Conservation (phyloP, 2,329 filamentous ascomycete species). For the Gyromitra esculenta region DNA sequence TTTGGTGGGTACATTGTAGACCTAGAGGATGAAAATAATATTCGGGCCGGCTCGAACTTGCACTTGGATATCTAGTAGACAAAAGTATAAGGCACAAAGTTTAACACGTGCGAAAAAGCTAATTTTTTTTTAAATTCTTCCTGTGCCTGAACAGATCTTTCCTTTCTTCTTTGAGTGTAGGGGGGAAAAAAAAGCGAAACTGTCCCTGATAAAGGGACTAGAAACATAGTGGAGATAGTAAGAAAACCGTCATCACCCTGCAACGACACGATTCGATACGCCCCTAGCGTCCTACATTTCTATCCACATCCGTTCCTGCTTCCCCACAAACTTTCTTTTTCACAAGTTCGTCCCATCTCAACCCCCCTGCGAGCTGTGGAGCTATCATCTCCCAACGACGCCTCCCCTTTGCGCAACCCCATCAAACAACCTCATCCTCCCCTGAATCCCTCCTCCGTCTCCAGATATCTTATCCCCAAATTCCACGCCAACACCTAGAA, state of each 20-base stretch:
- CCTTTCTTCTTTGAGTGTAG: constrained; percentile 12
- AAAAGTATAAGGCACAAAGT: constrained; percentile 27
- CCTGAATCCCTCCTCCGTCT: constrained; percentile 50
- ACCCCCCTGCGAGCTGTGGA: neutral
- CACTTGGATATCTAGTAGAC: constrained; percentile 30
- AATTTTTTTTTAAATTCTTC: constrained; percentile 31
- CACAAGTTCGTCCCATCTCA: constrained; percentile 8
- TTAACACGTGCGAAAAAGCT: constrained; percentile 18
- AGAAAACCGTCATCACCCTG: constrained; percentile 50
- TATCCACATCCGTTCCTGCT: constrained; percentile 13
- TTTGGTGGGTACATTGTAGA: neutral
- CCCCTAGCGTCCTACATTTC: constrained; percentile 33
- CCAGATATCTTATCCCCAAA: constrained; percentile 52
- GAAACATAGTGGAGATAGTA: constrained; percentile 39
- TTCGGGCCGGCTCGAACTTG: constrained; percentile 7
- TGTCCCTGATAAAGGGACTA: constrained; percentile 4
- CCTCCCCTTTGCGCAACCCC: constrained; percentile 47
- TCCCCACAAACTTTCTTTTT: constrained; percentile 8
- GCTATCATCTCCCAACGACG: constrained; percentile 45
- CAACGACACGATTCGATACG: constrained; percentile 46
- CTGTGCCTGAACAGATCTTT: constrained; percentile 4
- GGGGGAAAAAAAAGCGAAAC: constrained; percentile 25
- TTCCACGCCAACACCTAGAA: constrained; percentile 49
- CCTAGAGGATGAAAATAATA: neutral
- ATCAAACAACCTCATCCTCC: constrained; percentile 54